Base-by-base conservation (phyloP, 768 basidiomycete species). In the Xerocomellus dryophilus region DNA sequence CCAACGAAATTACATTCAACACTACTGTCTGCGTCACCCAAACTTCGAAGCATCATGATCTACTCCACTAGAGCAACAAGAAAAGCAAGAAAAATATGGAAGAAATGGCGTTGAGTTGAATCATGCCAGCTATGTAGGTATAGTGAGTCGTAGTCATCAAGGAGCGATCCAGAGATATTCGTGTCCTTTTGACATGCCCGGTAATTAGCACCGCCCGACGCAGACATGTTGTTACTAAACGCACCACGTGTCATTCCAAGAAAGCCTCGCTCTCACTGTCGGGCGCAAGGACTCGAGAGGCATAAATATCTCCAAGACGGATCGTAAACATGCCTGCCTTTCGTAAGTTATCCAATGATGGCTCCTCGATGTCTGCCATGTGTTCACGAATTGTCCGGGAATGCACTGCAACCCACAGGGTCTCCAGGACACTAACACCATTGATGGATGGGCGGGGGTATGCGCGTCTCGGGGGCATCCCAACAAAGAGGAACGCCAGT, bases 361-460 rank as follows among this genome's bases (percentile, higher is more conserved):
- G 43, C 7, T 51, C 36, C 2, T 50, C 15, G 1, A 61, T 2
- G 8, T 50, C 35, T 20, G 27, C 38, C 42, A 61, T 23, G 6
- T 27, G 36, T 20, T 56, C 45, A 8, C 11, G 17, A 2, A 61
- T 20, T 32, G 35, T 29, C 10, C 15, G 27, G 12, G 54, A 56
- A 14, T 54, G 54, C 12, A 12, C 47, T 34, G 49, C 40, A 12
- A 61, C 5, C 59, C 59, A 61, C 2, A 61, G 43, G 0, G 23
- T 47, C 36, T 61, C 59, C 34, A 61, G n/a, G 17, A 61, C 29
- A 18, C 59, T 60, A 4, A 50, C 25, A 21, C 59, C 36, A 17
- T 50, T 36, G 12, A 61, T 47, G 7, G 40, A 41, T 34, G 21
- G 2, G 2, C 21, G 12, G n/a, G 7, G 1, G 2, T 34, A n/a